These are phyloP conservation scores for Pelargonium citronellum DNA, from an alignment of 441 rosid genomes.

Conservation along the genomic window DNA sequence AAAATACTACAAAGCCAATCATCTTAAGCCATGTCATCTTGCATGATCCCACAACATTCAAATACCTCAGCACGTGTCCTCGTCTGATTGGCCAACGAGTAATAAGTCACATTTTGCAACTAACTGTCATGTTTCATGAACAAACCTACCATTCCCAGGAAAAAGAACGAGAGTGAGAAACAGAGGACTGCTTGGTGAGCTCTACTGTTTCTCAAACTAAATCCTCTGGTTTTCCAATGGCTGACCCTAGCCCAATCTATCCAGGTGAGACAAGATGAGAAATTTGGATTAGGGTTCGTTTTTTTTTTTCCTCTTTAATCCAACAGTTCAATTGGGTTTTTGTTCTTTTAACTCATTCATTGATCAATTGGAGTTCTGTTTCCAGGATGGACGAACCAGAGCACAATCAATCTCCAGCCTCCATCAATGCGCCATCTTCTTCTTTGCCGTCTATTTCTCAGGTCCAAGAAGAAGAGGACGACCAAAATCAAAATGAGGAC, in stretches of 20 bases:
- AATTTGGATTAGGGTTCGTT: background rate
- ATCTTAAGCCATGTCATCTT: too few species aligned
- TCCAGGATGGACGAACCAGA: slow-evolving; percentile 22
- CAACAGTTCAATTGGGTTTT: slow-evolving; percentile 1
- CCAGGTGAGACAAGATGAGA: background rate
- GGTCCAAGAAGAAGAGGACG: slow-evolving; percentile 21
- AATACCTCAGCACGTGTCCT: background rate
- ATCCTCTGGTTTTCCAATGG: slow-evolving; percentile 14
- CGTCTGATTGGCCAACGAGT: background rate
- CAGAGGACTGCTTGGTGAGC: slow-evolving; percentile 23
- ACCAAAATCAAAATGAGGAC: slow-evolving; percentile 10
- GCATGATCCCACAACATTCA: too few species aligned
- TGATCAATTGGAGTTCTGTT: background rate
- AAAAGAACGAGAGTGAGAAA: background rate
- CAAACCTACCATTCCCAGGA: slow-evolving; percentile 30
- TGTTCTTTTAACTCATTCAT: background rate
- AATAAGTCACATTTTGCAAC: slow-evolving; percentile 6
- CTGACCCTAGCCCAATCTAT: slow-evolving; percentile 7
- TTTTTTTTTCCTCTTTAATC: background rate
- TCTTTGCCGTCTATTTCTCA: slow-evolving; percentile 17
- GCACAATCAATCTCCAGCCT: slow-evolving; percentile 13
- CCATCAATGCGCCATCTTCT: slow-evolving; percentile 17
- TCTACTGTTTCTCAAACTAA: background rate
- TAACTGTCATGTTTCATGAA: slow-evolving; percentile 10
- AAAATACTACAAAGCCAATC: too few species aligned